Evolutionary conservation across 176 grass and related monocot species (phyloP).

Genomic region (Cocos nucifera): DNA sequence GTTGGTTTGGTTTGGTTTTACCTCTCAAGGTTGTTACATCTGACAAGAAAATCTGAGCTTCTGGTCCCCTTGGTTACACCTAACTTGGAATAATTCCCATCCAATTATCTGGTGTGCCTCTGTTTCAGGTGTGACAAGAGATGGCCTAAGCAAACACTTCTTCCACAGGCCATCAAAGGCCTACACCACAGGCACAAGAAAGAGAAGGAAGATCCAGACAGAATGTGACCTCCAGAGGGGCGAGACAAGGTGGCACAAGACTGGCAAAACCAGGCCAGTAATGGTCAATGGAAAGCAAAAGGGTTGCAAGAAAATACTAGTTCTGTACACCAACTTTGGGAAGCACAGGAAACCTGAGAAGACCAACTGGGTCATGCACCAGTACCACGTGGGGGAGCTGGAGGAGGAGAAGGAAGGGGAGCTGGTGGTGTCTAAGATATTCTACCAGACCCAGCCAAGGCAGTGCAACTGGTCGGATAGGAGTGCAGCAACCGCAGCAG

Average conservation of each 20-base stretch:
- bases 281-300: conserved; percentile 49
- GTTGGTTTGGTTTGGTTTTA: conserved; percentile 8
- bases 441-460: conserved; percentile 91
- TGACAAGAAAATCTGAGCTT: conserved; percentile 8
- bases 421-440: conserved; percentile 94
- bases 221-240: conserved; percentile 10
- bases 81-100: neutral
- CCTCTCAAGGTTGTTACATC: conserved; percentile 18
- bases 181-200: conserved; percentile 89
- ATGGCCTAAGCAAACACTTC: conserved; percentile 82
- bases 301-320: conserved; percentile 94
- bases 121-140: conserved; percentile 58
- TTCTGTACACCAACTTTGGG: conserved; percentile 91
- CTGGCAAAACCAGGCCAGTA: conserved; percentile 78
- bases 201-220: conserved; percentile 74
- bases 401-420: conserved; percentile 88
- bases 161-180: conserved; percentile 94
- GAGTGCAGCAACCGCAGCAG: neutral
- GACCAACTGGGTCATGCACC: conserved; percentile 99
- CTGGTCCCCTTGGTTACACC: conserved; percentile 1
- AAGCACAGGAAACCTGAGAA: conserved; percentile 72
- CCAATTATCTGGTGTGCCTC: neutral
- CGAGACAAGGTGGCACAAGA: conserved; percentile 98
- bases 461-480: conserved; percentile 34
- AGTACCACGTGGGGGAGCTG: conserved; percentile 70